Percentiles rank a stretch among this genome's conserved stretches.
These are phyloP conservation scores for Talaromyces stipitatus DNA, from an alignment of 495 filamentous ascomycete genomes.

Conservation along the genomic window DNA sequence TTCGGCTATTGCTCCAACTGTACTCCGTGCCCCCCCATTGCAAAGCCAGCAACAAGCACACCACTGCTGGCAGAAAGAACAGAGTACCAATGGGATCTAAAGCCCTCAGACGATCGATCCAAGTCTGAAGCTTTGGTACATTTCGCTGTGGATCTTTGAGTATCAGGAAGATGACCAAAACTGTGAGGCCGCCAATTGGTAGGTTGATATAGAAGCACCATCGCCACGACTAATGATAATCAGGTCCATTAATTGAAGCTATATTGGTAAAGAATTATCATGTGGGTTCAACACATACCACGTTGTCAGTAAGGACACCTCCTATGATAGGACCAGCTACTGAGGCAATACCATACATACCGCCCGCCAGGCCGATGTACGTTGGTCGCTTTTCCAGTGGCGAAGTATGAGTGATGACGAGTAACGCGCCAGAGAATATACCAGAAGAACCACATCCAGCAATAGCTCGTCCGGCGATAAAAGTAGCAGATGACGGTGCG, in stretches of 20 bases:
- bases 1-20: slow-evolving; percentile 21
- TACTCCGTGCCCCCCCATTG: slow-evolving; percentile 35
- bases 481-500: slow-evolving; percentile 46
- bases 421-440: slow-evolving; percentile 37
- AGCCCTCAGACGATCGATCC: background rate
- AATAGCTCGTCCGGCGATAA: slow-evolving; percentile 56
- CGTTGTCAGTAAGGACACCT: slow-evolving; percentile 32
- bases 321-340: slow-evolving; percentile 33
- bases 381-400: slow-evolving; percentile 37
- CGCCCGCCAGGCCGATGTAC: slow-evolving; percentile 39
- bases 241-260: too few relatives aligned
- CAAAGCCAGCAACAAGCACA: slow-evolving; percentile 34
- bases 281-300: too few relatives aligned
- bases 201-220: slow-evolving; percentile 56
- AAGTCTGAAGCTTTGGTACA: background rate
- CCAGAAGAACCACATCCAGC: slow-evolving; percentile 50
- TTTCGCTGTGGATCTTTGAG: slow-evolving; percentile 26
- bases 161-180: slow-evolving; percentile 40
- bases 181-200: slow-evolving; percentile 44
- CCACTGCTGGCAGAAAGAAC: slow-evolving; percentile 23
- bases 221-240: too few relatives aligned
- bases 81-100: slow-evolving; percentile 20
- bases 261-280: too few relatives aligned
- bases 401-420: slow-evolving; percentile 35
- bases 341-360: slow-evolving; percentile 34